Conservation (phyloP, 1,284 basidiomycete species). For the Irpex sp. region DNA sequence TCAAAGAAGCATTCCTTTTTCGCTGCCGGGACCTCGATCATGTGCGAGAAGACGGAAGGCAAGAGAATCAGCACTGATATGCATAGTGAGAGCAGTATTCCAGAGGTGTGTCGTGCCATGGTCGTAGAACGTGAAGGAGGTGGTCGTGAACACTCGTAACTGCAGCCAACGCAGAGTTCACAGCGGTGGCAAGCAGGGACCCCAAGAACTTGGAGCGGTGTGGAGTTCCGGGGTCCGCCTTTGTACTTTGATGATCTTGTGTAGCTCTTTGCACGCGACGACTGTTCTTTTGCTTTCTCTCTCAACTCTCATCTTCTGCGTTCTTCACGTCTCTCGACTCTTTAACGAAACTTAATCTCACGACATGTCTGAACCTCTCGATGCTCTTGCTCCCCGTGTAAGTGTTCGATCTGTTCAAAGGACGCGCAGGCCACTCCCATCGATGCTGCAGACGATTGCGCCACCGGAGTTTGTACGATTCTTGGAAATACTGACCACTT, state of each 20-base stretch:
- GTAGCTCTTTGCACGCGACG: conserved; percentile 14
- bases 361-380: conserved; percentile 55
- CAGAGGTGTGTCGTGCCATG: conserved; percentile 38
- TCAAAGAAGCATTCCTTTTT: conserved; percentile 98
- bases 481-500: conserved; percentile 14
- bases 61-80: conserved; percentile 40
- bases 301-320: conserved; percentile 17
- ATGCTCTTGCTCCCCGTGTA: conserved; percentile 68
- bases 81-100: conserved; percentile 23
- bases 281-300: conserved; percentile 26
- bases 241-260: conserved; percentile 10
- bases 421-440: conserved; percentile 19
- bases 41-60: conserved; percentile 51
- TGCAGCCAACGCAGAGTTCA: conserved; percentile 1
- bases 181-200: conserved; percentile 4
- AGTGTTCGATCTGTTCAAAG: conserved; percentile 23
- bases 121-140: conserved; percentile 14
- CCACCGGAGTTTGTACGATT: conserved; percentile 16
- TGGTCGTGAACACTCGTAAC: neutral
- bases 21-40: conserved; percentile 72
- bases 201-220: conserved; percentile 4
- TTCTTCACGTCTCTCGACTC: conserved; percentile 18
- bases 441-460: conserved; percentile 17
- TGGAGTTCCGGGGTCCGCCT: conserved; percentile 8
- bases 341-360: conserved; percentile 13